phyloP scores from a whole-genome alignment of 345 rosid species.

The Lenwebbia sp. region DNA sequence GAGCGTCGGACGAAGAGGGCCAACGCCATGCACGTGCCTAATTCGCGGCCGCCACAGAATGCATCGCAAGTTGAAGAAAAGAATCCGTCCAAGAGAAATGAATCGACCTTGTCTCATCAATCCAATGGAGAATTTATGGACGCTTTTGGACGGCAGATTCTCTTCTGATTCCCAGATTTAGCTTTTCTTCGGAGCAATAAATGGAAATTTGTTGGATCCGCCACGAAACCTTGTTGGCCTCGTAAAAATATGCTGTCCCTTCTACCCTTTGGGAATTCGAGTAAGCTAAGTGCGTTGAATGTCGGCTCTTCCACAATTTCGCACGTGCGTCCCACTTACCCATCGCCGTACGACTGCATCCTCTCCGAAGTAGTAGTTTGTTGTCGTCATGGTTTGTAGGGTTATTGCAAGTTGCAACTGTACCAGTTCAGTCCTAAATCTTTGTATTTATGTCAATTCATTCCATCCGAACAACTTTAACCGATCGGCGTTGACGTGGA shows the following conservation, averaged over 20 bases:
- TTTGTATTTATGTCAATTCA: no score
- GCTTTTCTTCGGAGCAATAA: not conserved
- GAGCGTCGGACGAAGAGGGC: not conserved
- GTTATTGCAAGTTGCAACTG: no score
- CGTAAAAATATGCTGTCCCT: not conserved
- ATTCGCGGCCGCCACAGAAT: not conserved
- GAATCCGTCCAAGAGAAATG: not conserved
- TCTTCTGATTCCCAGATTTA: not conserved
- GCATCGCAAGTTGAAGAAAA: not conserved
- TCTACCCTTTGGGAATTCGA: not conserved
- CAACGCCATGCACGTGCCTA: not conserved
- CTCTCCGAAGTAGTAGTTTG: no score
- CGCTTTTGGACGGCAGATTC: not conserved
- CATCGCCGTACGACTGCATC: no score
- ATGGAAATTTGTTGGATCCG: not conserved
- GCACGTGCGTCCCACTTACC: not conserved
- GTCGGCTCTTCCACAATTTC: not conserved
- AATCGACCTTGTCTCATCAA: not conserved
- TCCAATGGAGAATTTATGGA: not conserved
- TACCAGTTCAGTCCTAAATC: no score
- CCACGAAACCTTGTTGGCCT: not conserved
- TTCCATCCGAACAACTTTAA: no score
- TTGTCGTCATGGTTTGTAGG: no score
- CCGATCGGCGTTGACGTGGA: no score
- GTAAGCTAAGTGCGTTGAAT: not conserved